Percentiles rank a stretch among this genome's conserved stretches.
phyloP scores from a whole-genome alignment of 1,139 yeast genomes.

The Tardiomyces digboiensis region DNA sequence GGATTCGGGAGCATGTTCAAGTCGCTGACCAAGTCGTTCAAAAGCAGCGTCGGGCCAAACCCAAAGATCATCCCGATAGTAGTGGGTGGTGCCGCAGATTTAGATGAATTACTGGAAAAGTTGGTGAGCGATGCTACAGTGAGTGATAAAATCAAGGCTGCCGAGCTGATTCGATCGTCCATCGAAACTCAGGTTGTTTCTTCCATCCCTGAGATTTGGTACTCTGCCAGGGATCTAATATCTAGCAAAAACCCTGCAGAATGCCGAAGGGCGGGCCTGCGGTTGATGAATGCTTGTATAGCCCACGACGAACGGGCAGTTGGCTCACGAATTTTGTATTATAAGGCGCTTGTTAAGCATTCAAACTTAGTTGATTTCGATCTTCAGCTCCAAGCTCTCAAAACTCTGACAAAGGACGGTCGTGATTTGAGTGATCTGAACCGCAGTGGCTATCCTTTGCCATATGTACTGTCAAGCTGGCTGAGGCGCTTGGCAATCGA shows the following conservation, averaged over 20 bases:
- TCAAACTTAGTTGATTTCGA: conserved; percentile 47
- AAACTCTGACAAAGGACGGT: conserved; percentile 50
- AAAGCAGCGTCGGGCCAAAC: conserved; percentile 23
- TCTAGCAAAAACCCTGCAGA: conserved; percentile 33
- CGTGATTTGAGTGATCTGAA: conserved; percentile 49
- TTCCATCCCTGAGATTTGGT: conserved; percentile 71
- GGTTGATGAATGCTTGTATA: conserved; percentile 48
- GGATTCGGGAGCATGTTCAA: conserved; percentile 36
- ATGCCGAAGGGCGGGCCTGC: conserved; percentile 43
- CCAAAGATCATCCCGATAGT: conserved; percentile 35
- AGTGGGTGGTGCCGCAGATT: conserved; percentile 52
- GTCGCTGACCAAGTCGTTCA: conserved; percentile 45
- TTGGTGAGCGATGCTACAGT: conserved; percentile 24
- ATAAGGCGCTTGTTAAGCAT: conserved; percentile 45
- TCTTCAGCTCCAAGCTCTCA: conserved; percentile 43
- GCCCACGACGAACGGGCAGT: conserved; percentile 40
- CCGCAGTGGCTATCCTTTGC: conserved; percentile 37
- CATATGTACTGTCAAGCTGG: conserved; percentile 31
- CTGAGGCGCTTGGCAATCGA: conserved; percentile 25
- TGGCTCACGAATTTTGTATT: conserved; percentile 43
- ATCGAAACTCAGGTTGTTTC: conserved; percentile 45
- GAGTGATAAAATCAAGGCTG: conserved; percentile 42
- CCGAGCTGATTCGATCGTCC: conserved; percentile 40
- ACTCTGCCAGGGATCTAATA: conserved; percentile 50
- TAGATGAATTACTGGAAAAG: conserved; percentile 33